phyloP scores from a whole-genome alignment of 805 yeast genomes.

The Spathaspora gorwiae region DNA sequence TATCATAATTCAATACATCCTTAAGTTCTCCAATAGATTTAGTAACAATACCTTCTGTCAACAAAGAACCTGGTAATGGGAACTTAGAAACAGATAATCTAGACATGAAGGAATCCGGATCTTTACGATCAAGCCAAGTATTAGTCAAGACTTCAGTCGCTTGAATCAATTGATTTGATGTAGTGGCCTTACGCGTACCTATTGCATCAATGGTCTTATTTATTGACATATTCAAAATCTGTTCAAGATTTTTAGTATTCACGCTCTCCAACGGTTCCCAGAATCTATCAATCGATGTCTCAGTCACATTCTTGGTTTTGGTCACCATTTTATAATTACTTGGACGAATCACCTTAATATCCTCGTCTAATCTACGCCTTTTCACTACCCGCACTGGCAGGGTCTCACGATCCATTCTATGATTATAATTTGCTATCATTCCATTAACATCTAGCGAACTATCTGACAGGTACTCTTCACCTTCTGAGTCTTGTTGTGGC shows the following conservation, averaged over 20 bases:
- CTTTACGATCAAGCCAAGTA: slow-evolving; percentile 19
- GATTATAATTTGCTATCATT: too few relatives aligned
- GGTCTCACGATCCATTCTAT: too few relatives aligned
- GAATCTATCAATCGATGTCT: slow-evolving; percentile 21
- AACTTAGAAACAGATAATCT: slow-evolving; percentile 22
- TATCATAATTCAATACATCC: slow-evolving; percentile 22
- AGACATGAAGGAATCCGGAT: slow-evolving; percentile 19
- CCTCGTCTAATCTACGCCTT: background rate
- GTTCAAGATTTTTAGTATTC: slow-evolving; percentile 14
- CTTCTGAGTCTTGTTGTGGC: too few relatives aligned
- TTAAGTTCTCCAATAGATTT: slow-evolving; percentile 9
- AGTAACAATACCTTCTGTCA: slow-evolving; percentile 5
- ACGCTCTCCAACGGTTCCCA: slow-evolving; percentile 26
- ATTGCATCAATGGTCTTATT: slow-evolving; percentile 20
- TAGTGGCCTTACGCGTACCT: slow-evolving; percentile 3
- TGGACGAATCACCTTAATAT: background rate
- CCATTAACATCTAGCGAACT: too few relatives aligned
- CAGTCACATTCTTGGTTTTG: slow-evolving; percentile 11
- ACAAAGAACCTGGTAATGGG: slow-evolving; percentile 19
- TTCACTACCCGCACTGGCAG: background rate
- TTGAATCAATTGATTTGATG: slow-evolving; percentile 13
- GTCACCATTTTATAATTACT: background rate
- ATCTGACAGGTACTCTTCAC: too few relatives aligned
- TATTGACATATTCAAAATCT: slow-evolving; percentile 23
- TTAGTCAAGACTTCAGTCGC: slow-evolving; percentile 20